phyloP scores from a whole-genome alignment of 2,329 filamentous ascomycete species.

The Botrytis tulipae region DNA sequence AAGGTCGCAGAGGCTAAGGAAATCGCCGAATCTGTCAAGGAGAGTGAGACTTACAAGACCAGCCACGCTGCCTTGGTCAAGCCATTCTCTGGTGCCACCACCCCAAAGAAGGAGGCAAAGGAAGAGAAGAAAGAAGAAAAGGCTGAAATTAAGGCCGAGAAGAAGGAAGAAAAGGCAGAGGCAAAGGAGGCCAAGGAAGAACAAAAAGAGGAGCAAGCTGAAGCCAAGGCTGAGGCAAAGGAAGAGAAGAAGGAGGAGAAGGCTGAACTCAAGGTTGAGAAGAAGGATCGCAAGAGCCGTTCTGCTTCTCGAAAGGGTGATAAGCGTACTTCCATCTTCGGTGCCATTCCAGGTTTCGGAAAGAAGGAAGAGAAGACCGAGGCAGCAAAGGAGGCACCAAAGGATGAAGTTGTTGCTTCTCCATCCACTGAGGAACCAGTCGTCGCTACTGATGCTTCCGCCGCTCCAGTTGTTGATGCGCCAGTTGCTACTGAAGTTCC shows the following conservation, averaged over 20 bases:
- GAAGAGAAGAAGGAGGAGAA: slow-evolving; percentile 42
- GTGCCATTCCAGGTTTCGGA: slow-evolving; percentile 48
- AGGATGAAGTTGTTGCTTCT: slow-evolving; percentile 30
- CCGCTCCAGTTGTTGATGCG: slow-evolving; percentile 37
- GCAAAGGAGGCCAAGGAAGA: slow-evolving; percentile 41
- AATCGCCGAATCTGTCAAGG: slow-evolving; percentile 67
- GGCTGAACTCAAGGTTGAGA: slow-evolving; percentile 36
- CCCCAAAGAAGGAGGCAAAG: slow-evolving; percentile 38
- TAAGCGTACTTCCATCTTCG: slow-evolving; percentile 61
- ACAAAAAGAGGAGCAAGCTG: slow-evolving; percentile 35
- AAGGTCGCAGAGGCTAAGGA: slow-evolving; percentile 85
- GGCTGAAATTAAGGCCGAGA: slow-evolving; percentile 36
- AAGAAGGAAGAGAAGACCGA: slow-evolving; percentile 41
- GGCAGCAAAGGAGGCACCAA: slow-evolving; percentile 39
- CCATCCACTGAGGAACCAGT: slow-evolving; percentile 29
- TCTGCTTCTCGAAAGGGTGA: slow-evolving; percentile 57
- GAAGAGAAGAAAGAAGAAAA: slow-evolving; percentile 39
- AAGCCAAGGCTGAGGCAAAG: slow-evolving; percentile 37
- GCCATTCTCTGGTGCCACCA: slow-evolving; percentile 41
- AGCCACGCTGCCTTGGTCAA: slow-evolving; percentile 42
- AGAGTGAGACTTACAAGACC: slow-evolving; percentile 84
- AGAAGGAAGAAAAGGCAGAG: slow-evolving; percentile 42
- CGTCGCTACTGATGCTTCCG: slow-evolving; percentile 24
- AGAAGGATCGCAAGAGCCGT: slow-evolving; percentile 59
- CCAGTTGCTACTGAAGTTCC: slow-evolving; percentile 23